These are phyloP conservation scores for Aegilops speltoides DNA, from an alignment of 176 grass and related monocot genomes.

Conservation along the genomic window DNA sequence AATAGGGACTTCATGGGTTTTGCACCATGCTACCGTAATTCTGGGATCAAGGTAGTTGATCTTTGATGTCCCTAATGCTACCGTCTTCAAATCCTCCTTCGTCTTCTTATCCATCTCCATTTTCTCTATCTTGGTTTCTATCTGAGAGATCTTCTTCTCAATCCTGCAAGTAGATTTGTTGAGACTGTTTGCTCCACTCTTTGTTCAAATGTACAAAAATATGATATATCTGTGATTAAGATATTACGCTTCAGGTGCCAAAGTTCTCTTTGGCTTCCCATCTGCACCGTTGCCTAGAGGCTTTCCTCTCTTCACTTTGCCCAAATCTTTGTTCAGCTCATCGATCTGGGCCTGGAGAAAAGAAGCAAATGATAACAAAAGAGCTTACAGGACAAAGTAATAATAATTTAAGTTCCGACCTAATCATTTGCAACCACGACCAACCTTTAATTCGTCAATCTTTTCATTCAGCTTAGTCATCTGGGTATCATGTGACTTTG, in stretches of 20 bases:
- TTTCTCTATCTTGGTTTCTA: slow-evolving; percentile 88
- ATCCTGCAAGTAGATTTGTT: slow-evolving; percentile 71
- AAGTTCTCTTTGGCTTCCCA: slow-evolving; percentile 78
- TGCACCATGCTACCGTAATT: slow-evolving; percentile 98
- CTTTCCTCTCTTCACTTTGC: slow-evolving; percentile 75
- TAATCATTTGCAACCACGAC: slow-evolving; percentile 23
- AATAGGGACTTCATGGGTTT: slow-evolving; percentile 96
- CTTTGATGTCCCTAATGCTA: slow-evolving; percentile 94
- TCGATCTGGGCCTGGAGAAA: slow-evolving; percentile 60
- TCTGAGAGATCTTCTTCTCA: slow-evolving; percentile 60
- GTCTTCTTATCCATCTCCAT: slow-evolving; percentile 84
- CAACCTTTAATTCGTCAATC: slow-evolving; percentile 86
- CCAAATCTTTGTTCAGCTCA: slow-evolving; percentile 75
- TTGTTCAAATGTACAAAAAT: slow-evolving; percentile 23
- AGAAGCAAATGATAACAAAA: slow-evolving; percentile 3
- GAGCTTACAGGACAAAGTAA: not conserved
- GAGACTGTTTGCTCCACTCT: slow-evolving; percentile 15
- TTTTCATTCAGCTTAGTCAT: slow-evolving; percentile 91
- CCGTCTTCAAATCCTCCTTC: slow-evolving; percentile 93
- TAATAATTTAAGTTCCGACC: slow-evolving; percentile 3
- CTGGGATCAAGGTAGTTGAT: slow-evolving; percentile 99
- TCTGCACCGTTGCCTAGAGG: slow-evolving; percentile 78
- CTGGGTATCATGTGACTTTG: slow-evolving; percentile 92
- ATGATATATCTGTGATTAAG: slow-evolving; percentile 9
- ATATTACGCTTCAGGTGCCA: slow-evolving; percentile 75